A percentile compares a stretch with the other conserved stretches of the same genome.
Evolutionary conservation across 352 stramenopile genomes (phyloP).

Genomic region (Globisporangium splendens): DNA sequence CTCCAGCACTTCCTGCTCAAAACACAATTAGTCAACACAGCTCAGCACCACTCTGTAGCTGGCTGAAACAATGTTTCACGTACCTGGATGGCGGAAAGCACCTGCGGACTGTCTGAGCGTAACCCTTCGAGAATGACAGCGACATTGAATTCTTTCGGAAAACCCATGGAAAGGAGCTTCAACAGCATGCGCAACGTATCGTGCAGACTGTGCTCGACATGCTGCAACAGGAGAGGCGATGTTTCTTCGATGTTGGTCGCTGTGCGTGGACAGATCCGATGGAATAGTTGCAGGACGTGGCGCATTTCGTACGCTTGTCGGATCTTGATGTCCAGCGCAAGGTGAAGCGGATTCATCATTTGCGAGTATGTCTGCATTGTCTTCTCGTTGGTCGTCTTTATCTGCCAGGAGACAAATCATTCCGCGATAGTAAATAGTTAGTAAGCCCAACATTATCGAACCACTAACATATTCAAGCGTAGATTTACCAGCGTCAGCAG

Average conservation of each 20-base stretch:
- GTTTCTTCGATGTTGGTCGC: conserved; percentile 73
- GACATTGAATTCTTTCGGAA: conserved; percentile 82
- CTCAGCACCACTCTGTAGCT: not conserved
- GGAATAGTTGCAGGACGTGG: conserved; percentile 69
- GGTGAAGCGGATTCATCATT: conserved; percentile 57
- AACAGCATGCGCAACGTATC: conserved; percentile 68
- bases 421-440: too few species aligned
- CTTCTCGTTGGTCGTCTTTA: conserved; percentile 49
- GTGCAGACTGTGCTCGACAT: conserved; percentile 76
- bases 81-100: conserved; percentile 77
- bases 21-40: conserved; percentile 3
- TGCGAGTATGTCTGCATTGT: conserved; percentile 51
- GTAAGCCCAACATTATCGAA: too few species aligned
- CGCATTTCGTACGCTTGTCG: conserved; percentile 71
- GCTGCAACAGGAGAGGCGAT: conserved; percentile 66
- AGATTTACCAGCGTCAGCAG: conserved; percentile 49
- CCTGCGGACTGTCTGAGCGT: conserved; percentile 64
- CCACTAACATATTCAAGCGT: too few species aligned
- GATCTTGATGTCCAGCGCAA: conserved; percentile 67
- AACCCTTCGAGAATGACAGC: conserved; percentile 77
- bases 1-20: conserved; percentile 69
- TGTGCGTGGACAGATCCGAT: conserved; percentile 67
- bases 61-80: not conserved
- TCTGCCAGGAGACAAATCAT: conserved; percentile 22
- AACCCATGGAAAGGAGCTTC: conserved; percentile 76